Percentiles rank a stretch among this genome's conserved stretches.
Conservation (phyloP, 805 yeast species). For the Schwanniomyces occidentalis region DNA sequence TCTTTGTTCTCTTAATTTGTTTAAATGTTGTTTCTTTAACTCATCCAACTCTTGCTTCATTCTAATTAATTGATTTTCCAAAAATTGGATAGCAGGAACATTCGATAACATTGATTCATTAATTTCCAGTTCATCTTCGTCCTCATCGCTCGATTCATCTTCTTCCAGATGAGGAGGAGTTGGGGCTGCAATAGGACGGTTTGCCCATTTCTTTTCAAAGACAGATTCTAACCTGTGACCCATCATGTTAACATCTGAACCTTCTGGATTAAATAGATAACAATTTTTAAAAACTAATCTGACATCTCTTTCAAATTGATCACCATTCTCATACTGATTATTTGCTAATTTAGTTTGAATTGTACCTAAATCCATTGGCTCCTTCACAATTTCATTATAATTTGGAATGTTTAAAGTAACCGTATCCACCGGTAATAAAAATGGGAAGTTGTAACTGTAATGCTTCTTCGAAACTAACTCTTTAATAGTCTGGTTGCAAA, state of each 20-base stretch:
- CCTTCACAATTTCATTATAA: conserved; percentile 79
- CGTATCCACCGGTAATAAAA: conserved; percentile 91
- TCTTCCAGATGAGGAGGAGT: conserved; percentile 54
- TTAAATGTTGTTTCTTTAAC: conserved; percentile 76
- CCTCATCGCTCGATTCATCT: conserved; percentile 34
- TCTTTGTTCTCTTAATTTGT: conserved; percentile 64
- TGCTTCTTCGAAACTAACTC: conserved; percentile 84
- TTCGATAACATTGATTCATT: conserved; percentile 53
- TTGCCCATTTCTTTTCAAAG: conserved; percentile 86
- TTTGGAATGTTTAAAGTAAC: conserved; percentile 91
- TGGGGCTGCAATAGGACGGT: conserved; percentile 63
- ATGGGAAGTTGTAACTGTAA: conserved; percentile 84
- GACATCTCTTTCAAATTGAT: conserved; percentile 81
- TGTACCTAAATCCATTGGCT: conserved; percentile 94
- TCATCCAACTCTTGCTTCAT: conserved; percentile 84
- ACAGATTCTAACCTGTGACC: conserved; percentile 88
- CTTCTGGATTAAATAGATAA: conserved; percentile 91
- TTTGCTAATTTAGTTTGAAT: conserved; percentile 76
- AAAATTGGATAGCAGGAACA: conserved; percentile 85
- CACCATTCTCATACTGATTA: conserved; percentile 86
- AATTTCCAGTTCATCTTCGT: conserved; percentile 62
- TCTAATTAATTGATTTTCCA: conserved; percentile 82
- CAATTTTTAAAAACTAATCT: conserved; percentile 85
- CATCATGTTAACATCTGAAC: conserved; percentile 94
- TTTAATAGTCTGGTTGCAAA: conserved; percentile 76